A percentile compares a stretch with the other conserved stretches of the same genome.
These are phyloP conservation scores for Luffa aegyptiaca DNA, from an alignment of 306 rosid species.

Conservation along the genomic window DNA sequence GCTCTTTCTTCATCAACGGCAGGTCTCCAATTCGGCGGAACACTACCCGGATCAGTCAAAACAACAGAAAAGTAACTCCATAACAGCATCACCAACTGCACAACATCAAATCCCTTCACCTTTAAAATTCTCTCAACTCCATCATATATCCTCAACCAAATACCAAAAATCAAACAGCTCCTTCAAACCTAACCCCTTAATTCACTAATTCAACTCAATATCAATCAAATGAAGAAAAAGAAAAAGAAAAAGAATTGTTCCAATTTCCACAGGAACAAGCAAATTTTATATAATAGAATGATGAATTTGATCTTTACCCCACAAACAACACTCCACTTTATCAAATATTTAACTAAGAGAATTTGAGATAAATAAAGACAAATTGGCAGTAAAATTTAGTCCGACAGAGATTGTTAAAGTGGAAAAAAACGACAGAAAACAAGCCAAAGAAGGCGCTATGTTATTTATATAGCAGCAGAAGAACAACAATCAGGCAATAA, in stretches of 20 bases:
- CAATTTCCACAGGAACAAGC: conserved; percentile 2
- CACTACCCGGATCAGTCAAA: conserved; percentile 89
- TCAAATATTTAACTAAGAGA: neutral
- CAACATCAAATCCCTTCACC: conserved; percentile 14
- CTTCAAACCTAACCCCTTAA: neutral
- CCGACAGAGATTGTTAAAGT: neutral
- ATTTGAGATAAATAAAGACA: neutral
- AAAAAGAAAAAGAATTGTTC: neutral
- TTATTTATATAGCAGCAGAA: neutral
- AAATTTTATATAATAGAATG: neutral
- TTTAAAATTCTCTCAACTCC: neutral
- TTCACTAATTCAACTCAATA: neutral
- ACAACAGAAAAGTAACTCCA: conserved; percentile 98
- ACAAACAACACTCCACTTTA: neutral
- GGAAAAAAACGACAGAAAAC: conserved; percentile 4
- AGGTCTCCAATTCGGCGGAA: conserved; percentile 92
- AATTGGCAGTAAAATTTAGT: neutral
- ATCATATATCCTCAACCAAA: neutral
- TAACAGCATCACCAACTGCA: conserved; percentile 85
- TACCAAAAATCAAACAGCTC: neutral
- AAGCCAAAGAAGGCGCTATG: neutral
- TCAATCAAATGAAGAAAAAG: neutral
- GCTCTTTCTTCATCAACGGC: conserved; percentile 83
- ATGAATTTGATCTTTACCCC: neutral
- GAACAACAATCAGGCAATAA: neutral